These are phyloP conservation scores for Anastatica hierochuntica DNA, from an alignment of 345 rosid species.

Conservation along the genomic window DNA sequence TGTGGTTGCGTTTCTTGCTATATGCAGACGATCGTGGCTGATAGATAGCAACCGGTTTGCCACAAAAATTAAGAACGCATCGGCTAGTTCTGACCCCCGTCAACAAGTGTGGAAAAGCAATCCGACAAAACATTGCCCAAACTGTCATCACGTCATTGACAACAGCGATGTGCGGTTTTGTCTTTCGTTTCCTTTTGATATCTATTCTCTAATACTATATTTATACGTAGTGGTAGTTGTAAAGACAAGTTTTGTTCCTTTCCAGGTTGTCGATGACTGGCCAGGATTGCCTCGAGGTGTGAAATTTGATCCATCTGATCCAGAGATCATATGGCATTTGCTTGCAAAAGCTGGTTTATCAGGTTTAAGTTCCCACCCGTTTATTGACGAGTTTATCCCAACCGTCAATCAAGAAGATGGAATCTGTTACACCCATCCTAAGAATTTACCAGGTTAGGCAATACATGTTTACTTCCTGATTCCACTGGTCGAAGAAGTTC, in stretches of 20 bases:
- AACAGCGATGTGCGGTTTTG: conserved; percentile 60
- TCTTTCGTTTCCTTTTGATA: not conserved
- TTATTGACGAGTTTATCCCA: conserved; percentile 75
- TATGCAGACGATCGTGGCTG: conserved; percentile 73
- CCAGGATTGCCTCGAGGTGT: conserved; percentile 94
- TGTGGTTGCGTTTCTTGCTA: not conserved
- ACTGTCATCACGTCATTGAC: conserved; percentile 64
- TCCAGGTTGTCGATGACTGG: conserved; percentile 71
- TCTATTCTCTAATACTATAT: not conserved
- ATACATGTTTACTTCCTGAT: not conserved
- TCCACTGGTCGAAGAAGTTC: no score
- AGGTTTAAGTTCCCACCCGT: conserved; percentile 54
- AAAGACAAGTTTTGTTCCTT: not conserved
- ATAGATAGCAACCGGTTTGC: conserved; percentile 77
- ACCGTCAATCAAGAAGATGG: no score
- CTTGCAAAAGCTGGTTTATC: conserved; percentile 51
- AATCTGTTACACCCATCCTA: conserved; percentile 95
- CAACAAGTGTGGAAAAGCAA: conserved; percentile 66
- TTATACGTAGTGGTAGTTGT: not conserved
- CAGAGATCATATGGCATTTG: conserved; percentile 84
- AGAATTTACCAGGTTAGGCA: conserved; percentile 72
- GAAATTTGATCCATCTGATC: conserved; percentile 93
- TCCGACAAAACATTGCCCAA: conserved; percentile 77
- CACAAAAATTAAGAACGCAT: conserved; percentile 79
- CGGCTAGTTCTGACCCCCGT: conserved; percentile 33